A percentile compares a stretch with the other conserved stretches of the same genome.
Evolutionary conservation across 441 rosid species (phyloP).

Genomic region (Arabidopsis lyrata): DNA sequence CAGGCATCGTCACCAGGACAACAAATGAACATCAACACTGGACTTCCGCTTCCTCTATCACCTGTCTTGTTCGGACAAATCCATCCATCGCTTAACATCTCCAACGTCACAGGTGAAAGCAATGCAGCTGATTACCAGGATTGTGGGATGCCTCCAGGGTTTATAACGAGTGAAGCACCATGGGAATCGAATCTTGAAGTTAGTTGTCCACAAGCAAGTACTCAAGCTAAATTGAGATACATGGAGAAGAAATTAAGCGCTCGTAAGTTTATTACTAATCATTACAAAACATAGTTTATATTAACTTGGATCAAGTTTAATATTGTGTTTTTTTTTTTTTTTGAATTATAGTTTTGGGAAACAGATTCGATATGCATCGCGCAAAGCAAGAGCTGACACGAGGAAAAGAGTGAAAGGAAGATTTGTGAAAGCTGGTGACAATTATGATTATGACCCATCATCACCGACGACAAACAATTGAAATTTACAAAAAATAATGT

Average conservation of each 20-base stretch:
- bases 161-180: conserved; percentile 62
- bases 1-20: conserved; percentile 64
- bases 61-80: conserved; percentile 53
- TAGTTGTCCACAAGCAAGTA: conserved; percentile 43
- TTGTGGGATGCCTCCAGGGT: conserved; percentile 57
- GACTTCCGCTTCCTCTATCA: conserved; percentile 45
- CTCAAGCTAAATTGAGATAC: conserved; percentile 37
- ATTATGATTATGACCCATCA: conserved; percentile 74
- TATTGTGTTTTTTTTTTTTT: background rate
- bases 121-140: conserved; percentile 68
- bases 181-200: conserved; percentile 73
- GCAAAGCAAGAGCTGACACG: conserved; percentile 88
- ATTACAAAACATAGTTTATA: conserved; percentile 22
- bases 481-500: conserved; percentile 9
- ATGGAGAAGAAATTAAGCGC: conserved; percentile 43
- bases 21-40: conserved; percentile 39
- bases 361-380: conserved; percentile 82
- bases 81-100: conserved; percentile 59
- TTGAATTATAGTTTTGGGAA: conserved; percentile 62
- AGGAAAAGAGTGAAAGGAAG: conserved; percentile 91
- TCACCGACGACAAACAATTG: conserved; percentile 30
- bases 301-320: background rate
- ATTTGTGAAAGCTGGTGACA: conserved; percentile 88
- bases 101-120: conserved; percentile 67
- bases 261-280: conserved; percentile 17